Percentiles rank a stretch among this genome's conserved stretches.
Conservation (phyloP, 352 stramenopile species). For the Pythium myriotylum region DNA sequence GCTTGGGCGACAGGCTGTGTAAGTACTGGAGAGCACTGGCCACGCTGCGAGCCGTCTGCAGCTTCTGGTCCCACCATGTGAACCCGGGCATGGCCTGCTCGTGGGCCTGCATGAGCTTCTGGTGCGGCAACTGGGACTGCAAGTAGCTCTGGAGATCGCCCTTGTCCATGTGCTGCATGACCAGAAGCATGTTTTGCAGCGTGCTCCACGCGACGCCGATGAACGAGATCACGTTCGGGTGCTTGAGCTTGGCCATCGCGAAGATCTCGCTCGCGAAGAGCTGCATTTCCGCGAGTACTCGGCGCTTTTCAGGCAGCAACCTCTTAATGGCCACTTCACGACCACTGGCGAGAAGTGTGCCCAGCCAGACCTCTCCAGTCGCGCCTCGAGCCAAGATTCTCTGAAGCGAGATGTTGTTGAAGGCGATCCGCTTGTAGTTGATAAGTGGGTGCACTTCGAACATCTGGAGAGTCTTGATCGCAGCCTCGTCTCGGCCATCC, state of each 20-base stretch:
- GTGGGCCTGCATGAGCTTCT: constrained; percentile 12
- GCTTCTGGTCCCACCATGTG: constrained; percentile 55
- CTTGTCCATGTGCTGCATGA: constrained; percentile 72
- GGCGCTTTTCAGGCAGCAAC: constrained; percentile 50
- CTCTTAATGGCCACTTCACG: constrained; percentile 67
- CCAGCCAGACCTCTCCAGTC: constrained; percentile 77
- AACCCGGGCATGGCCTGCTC: constrained; percentile 37
- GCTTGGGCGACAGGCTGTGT: constrained; percentile 64
- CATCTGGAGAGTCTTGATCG: constrained; percentile 56
- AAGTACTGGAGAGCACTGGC: constrained; percentile 80
- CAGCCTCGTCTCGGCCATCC: constrained; percentile 48
- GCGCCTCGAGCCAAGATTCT: constrained; percentile 50
- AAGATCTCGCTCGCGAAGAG: constrained; percentile 79
- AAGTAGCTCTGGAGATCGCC: constrained; percentile 74
- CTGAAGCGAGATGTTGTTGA: constrained; percentile 53
- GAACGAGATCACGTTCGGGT: constrained; percentile 64
- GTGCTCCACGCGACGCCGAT: constrained; percentile 69
- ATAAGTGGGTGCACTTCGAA: constrained; percentile 71
- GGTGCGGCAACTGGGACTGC: constrained; percentile 23
- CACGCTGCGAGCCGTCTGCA: constrained; percentile 54
- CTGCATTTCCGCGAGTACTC: constrained; percentile 55
- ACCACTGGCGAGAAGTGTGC: constrained; percentile 30
- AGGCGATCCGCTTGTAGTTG: constrained; percentile 45
- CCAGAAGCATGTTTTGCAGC: constrained; percentile 63
- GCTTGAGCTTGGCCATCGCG: constrained; percentile 65